Percentiles rank a stretch among this genome's conserved stretches.
These are phyloP conservation scores for Blastobotrys parvus DNA, from an alignment of 805 yeast genomes.

Conservation along the genomic window DNA sequence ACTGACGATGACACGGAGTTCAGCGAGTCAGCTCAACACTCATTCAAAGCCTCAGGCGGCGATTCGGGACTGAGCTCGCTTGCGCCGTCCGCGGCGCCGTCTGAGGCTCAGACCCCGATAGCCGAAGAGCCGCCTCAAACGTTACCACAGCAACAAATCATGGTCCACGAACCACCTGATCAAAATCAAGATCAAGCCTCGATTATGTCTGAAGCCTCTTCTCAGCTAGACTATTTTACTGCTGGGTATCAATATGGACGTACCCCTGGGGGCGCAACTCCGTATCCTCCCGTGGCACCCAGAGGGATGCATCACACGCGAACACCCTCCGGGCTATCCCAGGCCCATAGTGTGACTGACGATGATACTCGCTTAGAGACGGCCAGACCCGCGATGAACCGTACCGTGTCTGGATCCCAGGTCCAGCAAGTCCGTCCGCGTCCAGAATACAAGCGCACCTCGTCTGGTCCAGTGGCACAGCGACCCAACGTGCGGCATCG, in stretches of 20 bases:
- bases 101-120: background rate
- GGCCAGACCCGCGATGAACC: background rate
- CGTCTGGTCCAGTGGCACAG: background rate
- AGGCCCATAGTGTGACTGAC: slow-evolving; percentile 6
- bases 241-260: background rate
- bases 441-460: background rate
- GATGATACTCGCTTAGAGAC: background rate
- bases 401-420: background rate
- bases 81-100: background rate
- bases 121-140: background rate
- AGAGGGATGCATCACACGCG: background rate
- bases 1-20: slow-evolving; percentile 4
- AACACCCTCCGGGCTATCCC: slow-evolving; percentile 18
- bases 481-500: too few species aligned
- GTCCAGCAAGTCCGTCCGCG: too few species aligned
- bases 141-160: background rate
- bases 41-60: background rate
- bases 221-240: background rate
- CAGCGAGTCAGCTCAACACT: background rate
- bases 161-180: too few species aligned
- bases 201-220: background rate
- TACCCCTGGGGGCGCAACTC: background rate
- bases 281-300: background rate
- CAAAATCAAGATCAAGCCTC: background rate
- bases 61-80: background rate